Evolutionary conservation across 208 protist species (phyloP), one percentile per base, ranked within the genome.

Genomic region (Acanthamoeba triangularis): DNA sequence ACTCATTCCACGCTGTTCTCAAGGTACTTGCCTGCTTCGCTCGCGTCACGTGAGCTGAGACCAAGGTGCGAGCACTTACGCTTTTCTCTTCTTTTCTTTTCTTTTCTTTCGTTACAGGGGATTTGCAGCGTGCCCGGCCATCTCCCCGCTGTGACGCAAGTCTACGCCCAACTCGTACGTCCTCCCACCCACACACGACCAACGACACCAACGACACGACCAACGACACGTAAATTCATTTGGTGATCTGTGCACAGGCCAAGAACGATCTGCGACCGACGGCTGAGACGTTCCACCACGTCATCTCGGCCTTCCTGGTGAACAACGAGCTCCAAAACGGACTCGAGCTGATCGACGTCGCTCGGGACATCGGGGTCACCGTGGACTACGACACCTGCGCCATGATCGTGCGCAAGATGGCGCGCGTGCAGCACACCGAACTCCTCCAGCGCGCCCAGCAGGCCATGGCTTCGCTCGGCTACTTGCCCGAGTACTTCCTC

Each of bases 251-350:
- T 41, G 37, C n/a, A 11, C 74, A 82, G 74, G 16, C 37, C 37
- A 82, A 82, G 74, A 11, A 52, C 2, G 8, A 82, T 8, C 35
- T 82, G 74, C 18, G 20, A 35, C 74, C 74, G 16, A 82, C 33
- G 33, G 33, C 33, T 0, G 25, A 30, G 74, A 82, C 74, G 74
- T 82, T 82, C 37, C 74, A 82, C 37, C 25, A 82, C 74, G 4
- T 82, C 37, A 82, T 82, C 74, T 82, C 74, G n/a, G 74, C 74
- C 74, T 82, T 82, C 30, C 30, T 82, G 23, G 74, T 82, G 37
- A 82, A 82, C 37, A 25, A 82, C 28, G 74, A 82, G 41, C 74
- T 82, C 16, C 3, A 41, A 7, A 41, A 82, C 6, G 74, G 37
- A 18, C 33, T 52, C 20, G 37, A 82, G 41, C 33, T 52, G 1